These are phyloP conservation scores for Collybia nuda DNA, from an alignment of 768 basidiomycete species.

Conservation along the genomic window DNA sequence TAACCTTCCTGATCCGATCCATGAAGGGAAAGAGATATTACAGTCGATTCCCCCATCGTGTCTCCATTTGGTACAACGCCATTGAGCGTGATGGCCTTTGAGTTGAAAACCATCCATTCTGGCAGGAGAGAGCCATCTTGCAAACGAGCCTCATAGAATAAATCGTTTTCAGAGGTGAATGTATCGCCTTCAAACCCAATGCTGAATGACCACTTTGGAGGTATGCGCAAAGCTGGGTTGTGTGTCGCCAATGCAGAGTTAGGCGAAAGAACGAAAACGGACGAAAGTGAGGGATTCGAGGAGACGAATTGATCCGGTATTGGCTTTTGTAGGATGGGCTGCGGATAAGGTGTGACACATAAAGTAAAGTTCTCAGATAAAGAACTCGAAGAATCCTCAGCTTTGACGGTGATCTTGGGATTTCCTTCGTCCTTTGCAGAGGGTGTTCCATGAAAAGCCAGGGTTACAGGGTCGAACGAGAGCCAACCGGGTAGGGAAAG, in stretches of 20 bases:
- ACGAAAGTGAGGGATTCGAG: constrained; percentile 67
- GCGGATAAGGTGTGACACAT: constrained; percentile 51
- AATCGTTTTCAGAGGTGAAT: constrained; percentile 41
- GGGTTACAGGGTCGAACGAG: constrained; percentile 58
- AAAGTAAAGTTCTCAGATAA: constrained; percentile 55
- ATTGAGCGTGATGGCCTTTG: constrained; percentile 67
- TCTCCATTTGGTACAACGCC: constrained; percentile 67
- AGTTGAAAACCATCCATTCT: constrained; percentile 72
- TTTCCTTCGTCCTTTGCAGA: constrained; percentile 59
- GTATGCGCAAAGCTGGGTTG: constrained; percentile 67
- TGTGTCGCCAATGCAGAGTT: constrained; percentile 53
- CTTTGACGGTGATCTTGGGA: constrained; percentile 60
- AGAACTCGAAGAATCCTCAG: constrained; percentile 49
- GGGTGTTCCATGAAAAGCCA: constrained; percentile 73
- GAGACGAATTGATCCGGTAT: constrained; percentile 60
- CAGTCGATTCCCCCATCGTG: constrained; percentile 33
- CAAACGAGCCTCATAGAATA: constrained; percentile 66
- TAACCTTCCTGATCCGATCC: constrained; percentile 78
- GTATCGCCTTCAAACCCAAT: constrained; percentile 77
- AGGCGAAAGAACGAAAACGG: constrained; percentile 66
- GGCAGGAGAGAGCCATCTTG: constrained; percentile 73
- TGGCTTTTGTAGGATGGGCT: constrained; percentile 54
- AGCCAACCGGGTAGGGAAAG: constrained; percentile 75
- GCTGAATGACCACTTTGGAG: constrained; percentile 86
- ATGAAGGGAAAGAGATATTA: constrained; percentile 55